phyloP scores from a whole-genome alignment of 78 protist species.

The Dictyostelium discoideum region DNA sequence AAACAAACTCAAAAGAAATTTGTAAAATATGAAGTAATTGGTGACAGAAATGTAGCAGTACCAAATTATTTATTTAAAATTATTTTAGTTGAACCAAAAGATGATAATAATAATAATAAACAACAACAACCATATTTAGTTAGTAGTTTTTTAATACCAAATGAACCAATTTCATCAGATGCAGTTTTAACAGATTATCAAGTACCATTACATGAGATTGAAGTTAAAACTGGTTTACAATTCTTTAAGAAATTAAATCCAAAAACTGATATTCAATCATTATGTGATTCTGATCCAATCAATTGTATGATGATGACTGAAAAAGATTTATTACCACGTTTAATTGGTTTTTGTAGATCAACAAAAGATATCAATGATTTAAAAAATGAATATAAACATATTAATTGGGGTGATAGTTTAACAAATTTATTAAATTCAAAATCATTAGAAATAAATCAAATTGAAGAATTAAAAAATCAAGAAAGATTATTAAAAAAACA shows the following conservation, averaged over 20 bases:
- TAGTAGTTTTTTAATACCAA: slow-evolving; percentile 47
- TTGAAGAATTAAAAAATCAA: slow-evolving; percentile 1
- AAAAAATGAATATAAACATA: neutral
- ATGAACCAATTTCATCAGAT: slow-evolving; percentile 18
- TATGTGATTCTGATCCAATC: slow-evolving; percentile 23
- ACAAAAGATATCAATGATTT: neutral
- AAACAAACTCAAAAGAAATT: slow-evolving; percentile 11
- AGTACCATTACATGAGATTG: slow-evolving; percentile 30
- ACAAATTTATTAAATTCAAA: neutral
- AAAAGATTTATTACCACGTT: neutral
- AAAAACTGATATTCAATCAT: slow-evolving; percentile 4
- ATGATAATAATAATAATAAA: neutral
- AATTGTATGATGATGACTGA: slow-evolving; percentile 38
- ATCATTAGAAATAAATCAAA: neutral
- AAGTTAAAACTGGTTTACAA: slow-evolving; percentile 36
- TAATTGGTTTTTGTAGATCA: neutral
- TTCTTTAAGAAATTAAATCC: slow-evolving; percentile 22
- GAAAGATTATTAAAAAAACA: neutral
- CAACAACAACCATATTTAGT: neutral
- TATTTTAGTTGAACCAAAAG: slow-evolving; percentile 24
- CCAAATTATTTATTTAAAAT: slow-evolving; percentile 69
- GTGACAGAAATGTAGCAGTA: slow-evolving; percentile 66
- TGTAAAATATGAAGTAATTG: slow-evolving; percentile 60
- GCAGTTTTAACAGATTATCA: slow-evolving; percentile 12
- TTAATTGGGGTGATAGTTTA: slow-evolving; percentile 6